A percentile compares a stretch with the other conserved stretches of the same genome.
Evolutionary conservation across 176 grass and related monocot species (phyloP).

Genomic region (Zoysia pacifica): DNA sequence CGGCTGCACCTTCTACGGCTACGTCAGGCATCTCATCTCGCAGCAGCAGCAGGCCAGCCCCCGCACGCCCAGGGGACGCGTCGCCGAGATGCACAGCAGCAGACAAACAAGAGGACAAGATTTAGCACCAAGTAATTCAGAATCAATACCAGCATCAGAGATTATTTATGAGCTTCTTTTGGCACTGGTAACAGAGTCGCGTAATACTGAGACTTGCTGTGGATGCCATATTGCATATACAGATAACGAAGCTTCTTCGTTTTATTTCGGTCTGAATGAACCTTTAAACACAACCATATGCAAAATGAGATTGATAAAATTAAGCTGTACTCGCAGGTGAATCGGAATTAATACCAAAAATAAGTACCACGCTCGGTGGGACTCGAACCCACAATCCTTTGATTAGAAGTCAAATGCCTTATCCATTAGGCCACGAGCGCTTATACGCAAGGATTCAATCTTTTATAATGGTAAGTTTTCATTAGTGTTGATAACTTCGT

Average conservation of each 20-base stretch:
- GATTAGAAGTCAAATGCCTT: slow-evolving; percentile 96
- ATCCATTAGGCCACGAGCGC: slow-evolving; percentile 94
- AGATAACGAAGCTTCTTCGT: too few relatives aligned
- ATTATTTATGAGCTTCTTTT: not conserved
- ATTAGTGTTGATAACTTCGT: too few relatives aligned
- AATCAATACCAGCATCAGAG: not conserved
- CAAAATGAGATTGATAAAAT: too few relatives aligned
- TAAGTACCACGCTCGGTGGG: slow-evolving; percentile 48
- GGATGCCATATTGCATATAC: not conserved
- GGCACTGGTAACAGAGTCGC: not conserved
- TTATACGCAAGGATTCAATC: not conserved
- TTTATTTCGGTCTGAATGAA: not conserved
- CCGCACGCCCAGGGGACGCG: slow-evolving; percentile 51
- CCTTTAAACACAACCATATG: too few relatives aligned
- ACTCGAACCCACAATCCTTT: slow-evolving; percentile 80
- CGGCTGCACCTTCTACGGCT: slow-evolving; percentile 96
- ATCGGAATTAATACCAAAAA: not conserved
- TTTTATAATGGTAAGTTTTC: too few relatives aligned
- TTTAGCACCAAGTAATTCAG: slow-evolving; percentile 21
- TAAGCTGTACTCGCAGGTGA: not conserved
- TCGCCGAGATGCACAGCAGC: slow-evolving; percentile 70
- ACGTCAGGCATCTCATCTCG: slow-evolving; percentile 71
- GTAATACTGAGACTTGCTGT: not conserved
- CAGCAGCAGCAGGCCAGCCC: slow-evolving; percentile 56
- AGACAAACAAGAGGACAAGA: slow-evolving; percentile 74